Base-by-base conservation (phyloP, 495 filamentous ascomycete genomes). In the Corynascus novoguineensis region DNA sequence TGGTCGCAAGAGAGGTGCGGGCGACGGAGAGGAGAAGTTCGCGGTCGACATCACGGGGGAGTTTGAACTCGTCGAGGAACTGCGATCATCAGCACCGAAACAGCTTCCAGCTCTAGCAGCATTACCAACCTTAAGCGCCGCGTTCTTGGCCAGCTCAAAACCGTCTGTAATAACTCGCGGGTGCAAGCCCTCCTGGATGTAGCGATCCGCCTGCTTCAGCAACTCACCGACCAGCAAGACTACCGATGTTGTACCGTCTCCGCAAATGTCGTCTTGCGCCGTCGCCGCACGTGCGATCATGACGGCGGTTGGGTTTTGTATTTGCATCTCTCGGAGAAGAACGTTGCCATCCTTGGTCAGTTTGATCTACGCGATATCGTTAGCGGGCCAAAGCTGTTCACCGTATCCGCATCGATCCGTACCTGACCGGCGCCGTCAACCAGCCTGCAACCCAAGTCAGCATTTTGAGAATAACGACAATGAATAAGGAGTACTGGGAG, bases 281-380 rank as follows among this genome's bases (percentile, higher is more conserved):
- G 93, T 99, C 49, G 95, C 93, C 61, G 93, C 95, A 70, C 93
- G 82, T 56, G 95, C 93, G 71, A 99, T 99, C 92, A 99, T 97
- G 60, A 98, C 92, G 54, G 92, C 92, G 38, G 88, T 92, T 31
- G 88, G 88, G 68, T 92, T 92, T 75, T 91, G 88, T 70, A 93
- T 81, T 76, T 92, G 90, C 95, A 99, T 99, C 72, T 99, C 93
- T 63, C 90, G 82, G 63, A 99, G 70, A 53, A 99, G 77, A 47
- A 97, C 93, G 68, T 93, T 95, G 67, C 93, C 93, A 79, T 99
- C 93, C 75, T 99, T 99, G 50, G 93, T 99, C 66, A 99, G 79
- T 74, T 97, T 99, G 78, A 99, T 99, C 88, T 96, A 8, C 34
- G 28, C 48, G 56, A 38, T 21, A 57, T 51, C 28, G 60, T 53